Conservation (phyloP, 371 early-diverging fungal species). For the Lichtheimia ramosa region DNA sequence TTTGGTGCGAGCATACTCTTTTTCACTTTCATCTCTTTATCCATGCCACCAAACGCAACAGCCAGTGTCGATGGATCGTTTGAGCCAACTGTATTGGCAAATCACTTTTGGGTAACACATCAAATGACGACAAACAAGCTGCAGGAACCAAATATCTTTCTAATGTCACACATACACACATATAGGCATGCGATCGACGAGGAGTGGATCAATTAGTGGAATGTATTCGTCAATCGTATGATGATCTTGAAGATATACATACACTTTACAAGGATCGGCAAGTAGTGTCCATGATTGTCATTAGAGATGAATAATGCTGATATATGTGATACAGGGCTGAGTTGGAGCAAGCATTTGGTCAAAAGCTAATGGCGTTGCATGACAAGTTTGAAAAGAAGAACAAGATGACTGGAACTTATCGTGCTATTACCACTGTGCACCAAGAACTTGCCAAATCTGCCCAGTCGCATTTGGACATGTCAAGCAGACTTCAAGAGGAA, state of each 20-base stretch:
- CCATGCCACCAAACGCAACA: background rate
- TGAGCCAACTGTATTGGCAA: background rate
- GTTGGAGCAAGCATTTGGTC: slow-evolving; percentile 34
- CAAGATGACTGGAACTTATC: slow-evolving; percentile 9
- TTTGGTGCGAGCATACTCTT: too few relatives aligned
- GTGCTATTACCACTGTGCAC: slow-evolving; percentile 17
- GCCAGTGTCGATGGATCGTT: too few relatives aligned
- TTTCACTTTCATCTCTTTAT: too few relatives aligned
- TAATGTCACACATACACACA: background rate
- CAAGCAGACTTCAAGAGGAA: slow-evolving; percentile 21
- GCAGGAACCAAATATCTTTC: slow-evolving; percentile 5
- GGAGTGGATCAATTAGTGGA: slow-evolving; percentile 21
- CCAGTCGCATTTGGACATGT: slow-evolving; percentile 35
- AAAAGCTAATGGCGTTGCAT: slow-evolving; percentile 23
- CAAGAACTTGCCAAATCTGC: slow-evolving; percentile 31
- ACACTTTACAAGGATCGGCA: slow-evolving; percentile 35
- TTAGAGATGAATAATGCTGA: background rate
- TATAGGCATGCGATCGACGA: slow-evolving; percentile 16
- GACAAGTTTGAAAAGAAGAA: background rate
- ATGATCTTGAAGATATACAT: slow-evolving; percentile 23
- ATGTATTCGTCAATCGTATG: slow-evolving; percentile 25
- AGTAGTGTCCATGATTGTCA: background rate
- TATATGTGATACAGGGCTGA: slow-evolving; percentile 10
- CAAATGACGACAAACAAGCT: slow-evolving; percentile 11
- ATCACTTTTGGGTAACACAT: slow-evolving; percentile 32